Evolutionary conservation across 768 basidiomycete genomes (phyloP).

Genomic region (Leccinellum luteum): DNA sequence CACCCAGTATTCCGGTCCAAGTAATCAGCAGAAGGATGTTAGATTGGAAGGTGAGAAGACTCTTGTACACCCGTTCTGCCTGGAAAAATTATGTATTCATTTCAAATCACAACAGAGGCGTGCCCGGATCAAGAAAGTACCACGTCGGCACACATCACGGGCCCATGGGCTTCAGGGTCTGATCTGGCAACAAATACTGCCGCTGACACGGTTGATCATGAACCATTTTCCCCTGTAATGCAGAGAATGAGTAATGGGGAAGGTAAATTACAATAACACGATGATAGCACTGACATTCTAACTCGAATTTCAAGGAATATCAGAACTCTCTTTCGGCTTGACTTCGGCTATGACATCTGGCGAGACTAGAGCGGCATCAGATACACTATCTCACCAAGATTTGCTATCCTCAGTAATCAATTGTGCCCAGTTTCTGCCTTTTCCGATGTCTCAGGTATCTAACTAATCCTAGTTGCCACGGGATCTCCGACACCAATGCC

Average conservation of each 20-base stretch:
- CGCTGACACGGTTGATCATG: background rate
- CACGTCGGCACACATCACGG: background rate
- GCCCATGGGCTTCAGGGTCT: background rate
- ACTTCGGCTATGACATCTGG: conserved; percentile 5
- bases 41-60: conserved; percentile 8
- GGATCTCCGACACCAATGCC: conserved; percentile 30
- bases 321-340: conserved; percentile 16
- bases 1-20: background rate
- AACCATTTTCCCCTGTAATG: background rate
- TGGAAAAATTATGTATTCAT: background rate
- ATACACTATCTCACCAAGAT: background rate
- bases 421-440: conserved; percentile 12
- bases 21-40: background rate
- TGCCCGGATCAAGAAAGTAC: background rate
- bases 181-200: background rate
- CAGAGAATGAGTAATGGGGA: background rate
- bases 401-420: conserved; percentile 3
- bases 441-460: conserved; percentile 17
- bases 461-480: background rate
- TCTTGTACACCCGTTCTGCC: background rate
- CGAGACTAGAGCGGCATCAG: background rate
- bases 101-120: conserved; percentile 2
- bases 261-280: conserved; percentile 9
- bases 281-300: background rate
- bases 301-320: background rate